phyloP scores from a whole-genome alignment of 2,329 filamentous ascomycete genomes.

The Penicillium palitans region DNA sequence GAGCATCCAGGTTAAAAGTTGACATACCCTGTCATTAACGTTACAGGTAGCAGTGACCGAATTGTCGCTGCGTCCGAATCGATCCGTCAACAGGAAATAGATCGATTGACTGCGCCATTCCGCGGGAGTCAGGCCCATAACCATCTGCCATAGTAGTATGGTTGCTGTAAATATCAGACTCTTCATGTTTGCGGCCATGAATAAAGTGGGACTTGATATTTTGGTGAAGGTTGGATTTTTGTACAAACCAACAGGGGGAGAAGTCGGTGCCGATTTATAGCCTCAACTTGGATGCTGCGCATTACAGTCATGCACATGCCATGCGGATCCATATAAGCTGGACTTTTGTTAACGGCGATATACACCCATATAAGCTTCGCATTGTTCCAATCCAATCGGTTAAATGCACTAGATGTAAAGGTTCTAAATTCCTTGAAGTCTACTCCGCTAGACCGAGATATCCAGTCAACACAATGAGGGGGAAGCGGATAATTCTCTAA shows the following conservation, averaged over 20 bases:
- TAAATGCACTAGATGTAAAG: neutral
- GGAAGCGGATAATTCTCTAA: neutral
- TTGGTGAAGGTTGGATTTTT: neutral
- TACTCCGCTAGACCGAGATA: neutral
- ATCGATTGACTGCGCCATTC: constrained; percentile 47
- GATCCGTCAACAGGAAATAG: constrained; percentile 49
- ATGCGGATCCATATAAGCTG: neutral
- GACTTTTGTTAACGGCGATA: neutral
- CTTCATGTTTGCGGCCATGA: neutral
- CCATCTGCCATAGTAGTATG: constrained; percentile 16
- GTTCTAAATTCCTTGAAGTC: neutral
- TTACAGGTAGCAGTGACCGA: constrained; percentile 38
- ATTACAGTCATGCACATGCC: neutral
- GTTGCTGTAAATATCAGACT: neutral
- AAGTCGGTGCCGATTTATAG: constrained; percentile 5
- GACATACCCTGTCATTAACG: constrained; percentile 26
- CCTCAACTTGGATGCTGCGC: neutral
- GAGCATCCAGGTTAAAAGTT: neutral
- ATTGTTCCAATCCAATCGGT: constrained; percentile 5
- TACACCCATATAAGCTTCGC: neutral
- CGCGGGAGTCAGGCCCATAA: constrained; percentile 30
- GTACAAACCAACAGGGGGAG: neutral
- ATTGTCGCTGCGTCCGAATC: constrained; percentile 44
- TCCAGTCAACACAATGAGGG: neutral
- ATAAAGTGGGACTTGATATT: neutral